Percentiles rank a stretch among this genome's conserved stretches.
Evolutionary conservation across 768 basidiomycete genomes (phyloP).

Genomic region (Leccinellum rugosiceps): DNA sequence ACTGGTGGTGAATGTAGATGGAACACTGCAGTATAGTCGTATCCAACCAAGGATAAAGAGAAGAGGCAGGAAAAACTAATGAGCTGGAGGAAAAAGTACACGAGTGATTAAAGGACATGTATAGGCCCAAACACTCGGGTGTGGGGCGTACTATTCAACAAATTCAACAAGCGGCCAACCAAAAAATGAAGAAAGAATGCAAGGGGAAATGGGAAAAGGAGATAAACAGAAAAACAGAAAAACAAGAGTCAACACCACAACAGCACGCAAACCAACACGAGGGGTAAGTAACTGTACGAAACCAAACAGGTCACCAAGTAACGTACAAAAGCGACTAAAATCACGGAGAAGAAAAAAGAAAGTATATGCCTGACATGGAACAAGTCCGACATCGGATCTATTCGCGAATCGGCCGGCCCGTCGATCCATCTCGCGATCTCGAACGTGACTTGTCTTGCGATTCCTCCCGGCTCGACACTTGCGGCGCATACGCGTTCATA

Average conservation of each 20-base stretch:
- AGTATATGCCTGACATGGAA: not conserved
- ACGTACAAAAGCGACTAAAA: conserved; percentile 1
- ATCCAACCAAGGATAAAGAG: not conserved
- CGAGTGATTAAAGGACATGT: conserved; percentile 15
- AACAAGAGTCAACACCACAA: not conserved
- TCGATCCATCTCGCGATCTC: conserved; percentile 25
- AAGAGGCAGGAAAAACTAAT: not conserved
- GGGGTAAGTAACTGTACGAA: not conserved
- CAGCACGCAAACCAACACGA: conserved; percentile 1
- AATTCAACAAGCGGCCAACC: not conserved
- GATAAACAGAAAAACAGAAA: not conserved
- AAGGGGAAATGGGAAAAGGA: not conserved
- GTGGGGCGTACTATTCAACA: not conserved
- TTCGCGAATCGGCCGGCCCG: conserved; percentile 13
- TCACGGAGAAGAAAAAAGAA: not conserved
- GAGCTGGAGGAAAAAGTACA: not conserved
- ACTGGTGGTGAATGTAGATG: not conserved
- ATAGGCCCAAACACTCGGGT: not conserved
- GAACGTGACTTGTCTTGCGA: conserved; percentile 27
- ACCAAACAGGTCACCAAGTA: not conserved
- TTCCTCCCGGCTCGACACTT: conserved; percentile 22
- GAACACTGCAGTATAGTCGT: not conserved
- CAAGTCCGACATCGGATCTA: not conserved
- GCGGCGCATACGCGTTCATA: conserved; percentile 63
- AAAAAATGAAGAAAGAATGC: not conserved